Base-by-base conservation (phyloP, 2,329 filamentous ascomycete species). In the Helotiales sp. region DNA sequence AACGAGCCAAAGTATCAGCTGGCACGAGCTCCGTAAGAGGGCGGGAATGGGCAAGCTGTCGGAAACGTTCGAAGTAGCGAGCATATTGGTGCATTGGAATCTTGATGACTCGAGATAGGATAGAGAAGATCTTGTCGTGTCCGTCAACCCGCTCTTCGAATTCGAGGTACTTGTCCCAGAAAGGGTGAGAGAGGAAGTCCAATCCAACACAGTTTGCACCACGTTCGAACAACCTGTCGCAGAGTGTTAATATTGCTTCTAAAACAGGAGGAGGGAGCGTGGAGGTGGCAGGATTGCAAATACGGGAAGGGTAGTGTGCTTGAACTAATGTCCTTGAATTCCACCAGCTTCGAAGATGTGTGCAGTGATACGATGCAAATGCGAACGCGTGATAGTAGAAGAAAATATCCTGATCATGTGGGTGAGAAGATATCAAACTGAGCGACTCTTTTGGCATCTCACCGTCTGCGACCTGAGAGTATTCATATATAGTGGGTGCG, bases 101-200 rank as follows among this genome's bases (percentile, higher is more conserved):
- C 69, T 90, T 84, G 54, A 96, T 89, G 55, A 97, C 83, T 54
- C 93, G 90, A 60, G 82, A 81, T 52, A 96, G 81, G 55, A 99
- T 91, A 38, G 84, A 85, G 67, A 96, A 96, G 54, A 97, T 90
- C 68, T 86, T 91, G 63, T 96, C 90, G 13, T 88, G 84, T 0
- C 89, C 86, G 69, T 96, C 92, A 61, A 93, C 81, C 1, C 93
- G 89, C 72, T 97, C 93, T 72, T 98, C 95, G 69, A 96, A 98
- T 72, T 98, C 95, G 63, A 99, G 85, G 70, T 96, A 99, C 76
- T 96, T 98, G 74, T 99, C 95, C 95, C 95, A 99, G 77, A 99
- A 97, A 1, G 92, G 92, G 71, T 97, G 92, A 2, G 93, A 89
- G 29, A 96, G 81, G 71, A 96, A 99, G 75, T 99, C 95, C 17